Evolutionary conservation across 2,329 filamentous ascomycete species (phyloP).

Genomic region (Penicillium sp.): DNA sequence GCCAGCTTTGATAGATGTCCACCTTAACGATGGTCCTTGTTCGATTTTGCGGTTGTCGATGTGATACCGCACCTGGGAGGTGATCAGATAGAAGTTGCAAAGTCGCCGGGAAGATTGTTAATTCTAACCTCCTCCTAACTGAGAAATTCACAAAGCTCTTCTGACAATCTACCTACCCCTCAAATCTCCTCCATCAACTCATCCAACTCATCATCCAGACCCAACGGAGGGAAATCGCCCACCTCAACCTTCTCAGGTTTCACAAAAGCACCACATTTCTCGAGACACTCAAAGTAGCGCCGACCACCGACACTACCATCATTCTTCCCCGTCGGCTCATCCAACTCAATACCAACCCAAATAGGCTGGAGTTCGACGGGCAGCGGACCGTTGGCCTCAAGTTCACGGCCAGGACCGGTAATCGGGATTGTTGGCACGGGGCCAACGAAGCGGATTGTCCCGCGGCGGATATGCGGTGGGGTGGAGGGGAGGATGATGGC

Average conservation of each 20-base stretch:
- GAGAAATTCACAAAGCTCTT: background rate
- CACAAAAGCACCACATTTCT: slow-evolving; percentile 65
- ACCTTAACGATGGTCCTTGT: background rate
- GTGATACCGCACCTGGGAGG: no score
- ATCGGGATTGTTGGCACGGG: slow-evolving; percentile 49
- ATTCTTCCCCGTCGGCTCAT: slow-evolving; percentile 71
- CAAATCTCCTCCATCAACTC: slow-evolving; percentile 62
- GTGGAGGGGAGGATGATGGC: slow-evolving; percentile 53
- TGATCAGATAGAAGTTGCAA: no score
- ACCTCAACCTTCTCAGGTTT: slow-evolving; percentile 67
- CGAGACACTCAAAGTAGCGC: slow-evolving; percentile 62
- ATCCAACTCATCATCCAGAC: slow-evolving; percentile 60
- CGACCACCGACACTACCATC: slow-evolving; percentile 60
- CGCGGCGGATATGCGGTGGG: slow-evolving; percentile 51
- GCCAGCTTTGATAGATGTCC: background rate
- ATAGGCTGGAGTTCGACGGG: slow-evolving; percentile 39
- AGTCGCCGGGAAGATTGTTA: no score
- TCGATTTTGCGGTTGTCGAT: no score
- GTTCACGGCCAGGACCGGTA: slow-evolving; percentile 37
- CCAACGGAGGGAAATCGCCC: slow-evolving; percentile 62
- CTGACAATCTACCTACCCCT: slow-evolving; percentile 8
- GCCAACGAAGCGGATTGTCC: slow-evolving; percentile 51
- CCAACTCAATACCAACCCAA: slow-evolving; percentile 66
- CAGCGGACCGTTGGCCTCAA: slow-evolving; percentile 27
- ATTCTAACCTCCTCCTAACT: background rate